A percentile compares a stretch with the other conserved stretches of the same genome.
phyloP scores from a whole-genome alignment of 139 green algal genomes.

The Eudorina sp. region DNA sequence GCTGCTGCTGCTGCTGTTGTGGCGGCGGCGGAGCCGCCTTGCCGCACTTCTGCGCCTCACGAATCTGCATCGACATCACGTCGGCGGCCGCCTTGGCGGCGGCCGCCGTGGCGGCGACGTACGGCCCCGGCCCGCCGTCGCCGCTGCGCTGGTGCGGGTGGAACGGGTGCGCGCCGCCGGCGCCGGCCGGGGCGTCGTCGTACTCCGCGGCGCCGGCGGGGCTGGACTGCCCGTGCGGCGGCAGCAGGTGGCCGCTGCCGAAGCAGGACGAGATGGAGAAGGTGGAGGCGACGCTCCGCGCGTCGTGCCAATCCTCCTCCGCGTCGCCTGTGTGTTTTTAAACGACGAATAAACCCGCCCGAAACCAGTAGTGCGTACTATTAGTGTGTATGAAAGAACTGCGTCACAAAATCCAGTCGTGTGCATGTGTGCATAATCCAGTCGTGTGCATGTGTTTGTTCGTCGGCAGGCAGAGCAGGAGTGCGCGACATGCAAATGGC shows the following conservation, averaged over 20 bases:
- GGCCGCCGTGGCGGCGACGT: background rate
- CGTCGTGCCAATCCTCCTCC: constrained; percentile 45
- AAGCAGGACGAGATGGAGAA: constrained; percentile 6
- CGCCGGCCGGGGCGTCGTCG: background rate
- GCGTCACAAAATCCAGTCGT: too few species aligned
- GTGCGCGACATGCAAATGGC: too few species aligned
- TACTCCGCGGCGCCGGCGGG: background rate
- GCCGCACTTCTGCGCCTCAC: too few species aligned
- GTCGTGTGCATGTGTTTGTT: too few species aligned
- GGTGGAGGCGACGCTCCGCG: constrained; percentile 26
- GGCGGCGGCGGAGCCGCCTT: too few species aligned
- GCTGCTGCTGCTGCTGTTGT: background rate
- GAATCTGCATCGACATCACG: background rate
- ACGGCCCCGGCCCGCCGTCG: background rate
- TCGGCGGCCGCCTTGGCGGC: background rate
- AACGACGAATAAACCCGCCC: too few species aligned
- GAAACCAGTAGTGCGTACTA: too few species aligned
- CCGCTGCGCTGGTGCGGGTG: background rate
- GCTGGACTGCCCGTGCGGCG: background rate
- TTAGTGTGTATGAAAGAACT: too few species aligned
- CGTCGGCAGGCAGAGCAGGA: too few species aligned
- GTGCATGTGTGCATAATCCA: too few species aligned
- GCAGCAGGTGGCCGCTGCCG: background rate
- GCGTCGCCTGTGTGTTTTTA: background rate
- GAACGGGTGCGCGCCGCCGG: background rate